These are phyloP conservation scores for Teunomyces gatunensis DNA, from an alignment of 805 yeast species.

Conservation along the genomic window DNA sequence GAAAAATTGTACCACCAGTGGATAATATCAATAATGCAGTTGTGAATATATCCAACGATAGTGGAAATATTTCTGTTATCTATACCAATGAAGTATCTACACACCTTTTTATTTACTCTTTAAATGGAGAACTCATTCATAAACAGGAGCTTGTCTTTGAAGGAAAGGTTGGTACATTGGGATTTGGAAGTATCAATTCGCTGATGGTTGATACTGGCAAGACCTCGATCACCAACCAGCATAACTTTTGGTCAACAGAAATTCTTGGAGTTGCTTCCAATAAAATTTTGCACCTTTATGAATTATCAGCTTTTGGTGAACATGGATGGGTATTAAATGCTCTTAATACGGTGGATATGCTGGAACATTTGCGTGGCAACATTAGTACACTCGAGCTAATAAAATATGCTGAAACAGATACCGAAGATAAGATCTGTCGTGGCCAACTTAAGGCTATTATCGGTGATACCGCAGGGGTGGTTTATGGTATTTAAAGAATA, in stretches of 20 bases:
- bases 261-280: constrained; percentile 28
- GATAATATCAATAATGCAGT: constrained; percentile 14
- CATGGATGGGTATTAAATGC: constrained; percentile 13
- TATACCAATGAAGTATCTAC: constrained; percentile 16
- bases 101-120: constrained; percentile 39
- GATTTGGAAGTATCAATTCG: constrained; percentile 31
- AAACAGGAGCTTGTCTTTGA: constrained; percentile 14
- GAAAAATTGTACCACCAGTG: constrained; percentile 27
- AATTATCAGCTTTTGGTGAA: constrained; percentile 12
- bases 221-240: constrained; percentile 20
- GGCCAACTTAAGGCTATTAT: constrained; percentile 44
- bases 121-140: constrained; percentile 51
- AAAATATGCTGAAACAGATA: constrained; percentile 28
- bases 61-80: constrained; percentile 51
- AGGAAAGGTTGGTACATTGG: constrained; percentile 20
- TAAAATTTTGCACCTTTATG: constrained; percentile 18
- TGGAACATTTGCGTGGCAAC: constrained; percentile 10
- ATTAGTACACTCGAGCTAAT: constrained; percentile 30
- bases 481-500: constrained; percentile 28
- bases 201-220: constrained; percentile 24
- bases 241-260: constrained; percentile 39
- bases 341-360: not conserved
- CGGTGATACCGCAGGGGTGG: constrained; percentile 54
- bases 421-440: constrained; percentile 34
- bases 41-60: constrained; percentile 49